Base-by-base conservation (phyloP, 75 land plant genomes). In the Selaginella moellendorffii region DNA sequence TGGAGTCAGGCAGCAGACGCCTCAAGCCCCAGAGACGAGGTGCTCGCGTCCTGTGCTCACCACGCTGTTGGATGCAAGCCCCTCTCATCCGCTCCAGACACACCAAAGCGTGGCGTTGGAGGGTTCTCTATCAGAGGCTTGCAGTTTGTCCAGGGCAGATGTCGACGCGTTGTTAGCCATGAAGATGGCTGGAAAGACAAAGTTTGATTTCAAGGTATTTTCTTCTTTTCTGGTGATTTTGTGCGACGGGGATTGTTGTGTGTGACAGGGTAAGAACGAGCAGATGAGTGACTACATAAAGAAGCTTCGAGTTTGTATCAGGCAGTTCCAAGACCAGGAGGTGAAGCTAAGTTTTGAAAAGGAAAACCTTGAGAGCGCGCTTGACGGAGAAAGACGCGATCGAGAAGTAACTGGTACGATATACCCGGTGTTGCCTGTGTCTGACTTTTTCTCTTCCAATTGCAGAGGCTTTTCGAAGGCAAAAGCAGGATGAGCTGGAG, bases 401-500 rank as follows among this genome's bases (percentile, higher is more conserved):
- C 46, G 46, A 5, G 10, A 36, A 14, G 46, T 14, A 36, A 36
- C n/a, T n/a, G n/a, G n/a, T n/a, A 36, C 46, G 46, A 14, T 36
- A 65, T 14, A 24, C 27, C 63, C 14, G 5, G 5, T 5, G 14
- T 36, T 36, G 46, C 14, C 10, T 36, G 46, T 36, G 46, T 36
- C 10, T 36, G 46, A 36, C 5, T 5, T 36, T 5, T n/a, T n/a
- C n/a, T n/a, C n/a, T n/a, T n/a, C n/a, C n/a, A n/a, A n/a, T n/a
- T n/a, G n/a, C 20, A 64, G 42, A 18, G 28, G 18, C 31, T 64
- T 64, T 30, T 14, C n/a, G 53, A 31, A 67, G 54, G 26, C 28
- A 53, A 1, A 46, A 67, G 28, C 28, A 68, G 1, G 63, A 25
- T 30, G 36, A 71, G 52, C 14, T 71, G n/a, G 31, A 69, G 60